Base-by-base conservation (phyloP, 495 filamentous ascomycete species). In the Platismatia glauca region DNA sequence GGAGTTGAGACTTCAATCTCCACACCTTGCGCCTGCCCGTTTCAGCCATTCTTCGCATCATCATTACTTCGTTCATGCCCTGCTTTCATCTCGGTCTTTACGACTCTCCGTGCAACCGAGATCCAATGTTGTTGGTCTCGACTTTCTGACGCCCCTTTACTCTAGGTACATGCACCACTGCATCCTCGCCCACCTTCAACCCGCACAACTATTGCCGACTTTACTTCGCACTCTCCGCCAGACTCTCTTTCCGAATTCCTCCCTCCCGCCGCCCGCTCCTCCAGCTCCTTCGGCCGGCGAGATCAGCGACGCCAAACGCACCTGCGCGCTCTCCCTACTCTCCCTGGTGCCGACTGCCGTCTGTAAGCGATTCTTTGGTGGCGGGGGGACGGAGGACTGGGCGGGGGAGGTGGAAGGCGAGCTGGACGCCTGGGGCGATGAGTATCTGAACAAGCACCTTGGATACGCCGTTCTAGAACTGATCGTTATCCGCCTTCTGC, bases 391-490 rank as follows among this genome's bases (percentile, higher is more conserved):
- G 15, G 73, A 75, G 41, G 69, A 73, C 41, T 69, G 71, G 56
- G 71, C 74, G 9, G 57, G 59, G 48, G 76, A 82, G 67, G 77
- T 86, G 41, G 83, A 80, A 55, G 72, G 69, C 61, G 76, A 88
- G 27, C 79, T 97, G 24, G 86, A 90, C 67, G 75, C 89, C 20
- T 88, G 95, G 69, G 80, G 79, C 4, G 89, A 95, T 72, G 80
- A 79, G 15, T 97, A 95, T 74, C 84, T 89, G 71, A 97, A 97
- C 76, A 93, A 89, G 73, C 91, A 97, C 72, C 74, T 98, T 13
- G 72, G 92, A 50, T 95, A 93, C 66, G 76, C 80, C 29, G 77
- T 91, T 44, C 68, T 96, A 44, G 94, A 97, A 73, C 75, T 89
- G 59, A 63, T 95, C 0, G 76, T 98, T 18, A 84, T 88, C 41